Base-by-base conservation (phyloP, 108 stramenopile species). In the Schizochytrium sp. region DNA sequence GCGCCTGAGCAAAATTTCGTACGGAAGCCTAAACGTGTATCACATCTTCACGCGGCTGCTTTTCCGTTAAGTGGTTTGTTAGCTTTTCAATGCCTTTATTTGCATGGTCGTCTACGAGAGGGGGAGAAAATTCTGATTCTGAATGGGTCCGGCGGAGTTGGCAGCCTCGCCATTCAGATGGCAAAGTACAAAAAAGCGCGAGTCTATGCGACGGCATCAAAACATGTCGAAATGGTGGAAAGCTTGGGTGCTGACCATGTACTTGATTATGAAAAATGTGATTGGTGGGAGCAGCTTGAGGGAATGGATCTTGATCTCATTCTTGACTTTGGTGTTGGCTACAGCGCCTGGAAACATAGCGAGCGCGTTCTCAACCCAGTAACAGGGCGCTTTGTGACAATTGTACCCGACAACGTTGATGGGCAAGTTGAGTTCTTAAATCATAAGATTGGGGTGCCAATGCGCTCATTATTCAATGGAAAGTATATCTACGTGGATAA, bases 271-370 rank as follows among this genome's bases (percentile, higher is more conserved):
- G 28, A 38, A 47, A 83, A 83, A 28, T 83, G 76, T 53, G 28
- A 83, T 38, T 83, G 76, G 76, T 55, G 53, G 50, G 76, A 83
- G 47, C 76, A 83, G 76, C 76, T 83, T 40, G 28, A 5, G 0
- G 76, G 76, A 10, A 0, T 19, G 45, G 55, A 83, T 2, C 13
- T 83, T 5, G 76, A 83, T n/a, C 53, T 83, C 10, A 1, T 83
- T 10, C 55, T 83, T 2, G 76, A 83, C 47, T 83, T 83, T 83
- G 76, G 76, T 53, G 76, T 83, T 8, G 76, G 76, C 76, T 83
- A 83, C 47, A 83, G 76, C 76, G 76, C 76, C 45, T 83, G 76
- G 76, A 55, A 49, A 53, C 76, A 83, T 40, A 55, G 76, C 40
- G 53, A 55, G 76, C 10, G 12, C 12, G 76, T 83, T 3, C 40